Conservation (phyloP, 495 filamentous ascomycete genomes). For the Clavariopsis aquatica region DNA sequence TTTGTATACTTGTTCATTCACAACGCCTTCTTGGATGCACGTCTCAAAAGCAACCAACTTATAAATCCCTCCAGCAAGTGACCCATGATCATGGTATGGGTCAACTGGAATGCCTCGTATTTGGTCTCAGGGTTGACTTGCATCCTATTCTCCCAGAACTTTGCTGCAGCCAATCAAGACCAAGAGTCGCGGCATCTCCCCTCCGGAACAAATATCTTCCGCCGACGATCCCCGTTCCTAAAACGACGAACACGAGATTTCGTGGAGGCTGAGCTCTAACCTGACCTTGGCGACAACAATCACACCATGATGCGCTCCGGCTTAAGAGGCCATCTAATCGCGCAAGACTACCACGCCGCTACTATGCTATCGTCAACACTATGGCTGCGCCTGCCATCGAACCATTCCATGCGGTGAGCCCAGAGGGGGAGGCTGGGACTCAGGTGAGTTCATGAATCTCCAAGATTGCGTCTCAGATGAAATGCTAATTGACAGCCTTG, state of each 20-base stretch:
- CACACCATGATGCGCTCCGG: background rate
- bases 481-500: background rate
- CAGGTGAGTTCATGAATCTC: too few species aligned
- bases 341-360: background rate
- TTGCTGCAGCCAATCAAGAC: background rate
- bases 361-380: background rate
- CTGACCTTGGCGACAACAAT: background rate
- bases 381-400: background rate
- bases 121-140: too few species aligned
- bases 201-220: background rate
- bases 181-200: background rate
- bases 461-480: too few species aligned
- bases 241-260: background rate
- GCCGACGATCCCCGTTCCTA: background rate
- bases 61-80: too few species aligned
- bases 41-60: too few species aligned
- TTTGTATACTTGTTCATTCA: too few species aligned
- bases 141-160: too few species aligned
- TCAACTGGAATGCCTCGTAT: too few species aligned
- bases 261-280: background rate
- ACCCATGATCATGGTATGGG: too few species aligned
- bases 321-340: background rate
- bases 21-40: too few species aligned
- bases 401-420: background rate
- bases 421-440: background rate